Base-by-base conservation (phyloP, 1,284 basidiomycete species). In the Gomphus bonarii region DNA sequence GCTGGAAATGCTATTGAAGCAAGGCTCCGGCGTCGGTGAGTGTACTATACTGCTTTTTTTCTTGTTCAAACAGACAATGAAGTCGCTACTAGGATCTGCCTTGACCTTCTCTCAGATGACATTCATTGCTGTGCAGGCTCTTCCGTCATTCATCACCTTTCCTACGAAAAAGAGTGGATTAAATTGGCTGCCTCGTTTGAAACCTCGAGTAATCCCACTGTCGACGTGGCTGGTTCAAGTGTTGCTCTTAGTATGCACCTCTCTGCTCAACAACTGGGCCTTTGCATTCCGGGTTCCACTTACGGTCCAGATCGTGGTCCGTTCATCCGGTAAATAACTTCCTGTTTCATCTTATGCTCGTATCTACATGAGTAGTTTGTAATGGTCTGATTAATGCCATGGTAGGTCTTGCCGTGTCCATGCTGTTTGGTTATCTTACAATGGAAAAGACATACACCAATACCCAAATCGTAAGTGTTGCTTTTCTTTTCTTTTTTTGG, bases 261-360 rank as follows among this genome's bases (percentile, higher is more conserved):
- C 84, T 31, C 66, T 88, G 47, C 69, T 95, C 63, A 94, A 93
- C 70, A 95, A 94, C 66, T 85, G 84, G 76, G 90, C 87, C 1
- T 94, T 88, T 67, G 85, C 84, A 0, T 91, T 77, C 64, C 73
- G 84, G 58, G 86, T 94, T 0, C 91, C 91, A 3, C 74, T 93
- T 54, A 82, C 89, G 0, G 74, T 95, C 0, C 84, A 93, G 65
- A 94, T 95, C 63, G 85, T 95, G 31, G 92, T 95, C 67, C 80
- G 92, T 42, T 91, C 88, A 50, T 91, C 89, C 36, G 91, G 91
- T 81, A 62, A 69, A 77, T 68, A 57, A 18, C 31, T 68, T 22
- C 18, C 20, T 44, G 22, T 46, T 46, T 60, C 42, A 8, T 18
- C 42, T 12, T 44, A 20, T 64, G 38, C 63, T 64, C 58, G 33